Conservation (phyloP, 164 flowering plant species). For the Paratinospora sagittata region DNA sequence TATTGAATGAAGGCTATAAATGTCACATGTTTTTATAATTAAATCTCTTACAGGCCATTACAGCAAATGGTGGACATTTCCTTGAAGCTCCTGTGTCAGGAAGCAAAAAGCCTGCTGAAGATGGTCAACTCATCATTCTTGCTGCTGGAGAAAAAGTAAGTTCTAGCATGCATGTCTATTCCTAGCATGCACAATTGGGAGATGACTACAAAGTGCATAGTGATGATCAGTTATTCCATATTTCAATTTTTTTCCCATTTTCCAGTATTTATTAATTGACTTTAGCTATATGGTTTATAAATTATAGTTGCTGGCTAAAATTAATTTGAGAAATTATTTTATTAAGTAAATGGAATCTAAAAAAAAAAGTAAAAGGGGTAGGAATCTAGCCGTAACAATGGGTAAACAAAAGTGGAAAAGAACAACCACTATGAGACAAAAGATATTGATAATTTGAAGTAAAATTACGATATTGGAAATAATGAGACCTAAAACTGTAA, state of each 20-base stretch:
- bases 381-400: no score
- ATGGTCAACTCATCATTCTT: conserved; percentile 94
- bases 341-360: background rate
- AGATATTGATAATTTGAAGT: no score
- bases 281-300: background rate
- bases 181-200: background rate
- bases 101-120: conserved; percentile 98
- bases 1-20: background rate
- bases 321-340: background rate
- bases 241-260: background rate
- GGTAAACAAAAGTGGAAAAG: no score
- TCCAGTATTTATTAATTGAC: background rate
- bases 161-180: background rate
- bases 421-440: no score
- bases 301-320: background rate
- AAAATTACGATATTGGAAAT: no score
- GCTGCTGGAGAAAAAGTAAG: conserved; percentile 93
- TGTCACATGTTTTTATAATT: background rate
- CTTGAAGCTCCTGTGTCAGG: conserved; percentile 99
- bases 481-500: no score
- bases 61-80: conserved; percentile 66
- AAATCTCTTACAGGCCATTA: conserved; percentile 47
- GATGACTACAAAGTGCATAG: background rate
- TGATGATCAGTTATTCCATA: background rate
- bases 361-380: no score